Evolutionary conservation across 768 basidiomycete genomes (phyloP), one percentile per base, ranked within the genome.

Genomic region (Suillus discolor): DNA sequence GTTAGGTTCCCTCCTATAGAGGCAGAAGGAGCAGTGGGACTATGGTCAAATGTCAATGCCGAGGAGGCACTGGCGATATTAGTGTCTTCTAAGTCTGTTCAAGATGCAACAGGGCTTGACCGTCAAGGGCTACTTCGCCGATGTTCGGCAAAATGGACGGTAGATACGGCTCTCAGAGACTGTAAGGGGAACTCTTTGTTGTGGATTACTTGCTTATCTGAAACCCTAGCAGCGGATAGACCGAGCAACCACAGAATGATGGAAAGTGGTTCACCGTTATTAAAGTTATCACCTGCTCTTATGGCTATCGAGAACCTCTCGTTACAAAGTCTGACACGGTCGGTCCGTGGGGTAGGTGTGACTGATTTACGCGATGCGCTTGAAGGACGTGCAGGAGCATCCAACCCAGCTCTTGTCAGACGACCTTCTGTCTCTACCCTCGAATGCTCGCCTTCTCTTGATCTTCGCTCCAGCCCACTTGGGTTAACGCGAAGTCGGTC

Each of bases 261-360:
- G 63, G 91, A 94, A 69, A 87, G 87, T 16, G 79, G 90, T 47
- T 87, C 91, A 2, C 90, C 92, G 3, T 83, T 94, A 51, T 83
- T 93, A 62, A 92, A 88, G 73, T 87, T 95, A 41, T 91, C 93
- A 6, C 93, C 93, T 41, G 89, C 90, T 18, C 80, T 97, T 67
- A 97, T 96, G 93, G 89, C 92, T 69, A 92, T 93, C 62, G 92
- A 96, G 71, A 97, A 97, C 74, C 81, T 93, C 41, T 97, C 96
- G 7, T 81, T 94, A 64, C 92, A 93, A 73, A 94, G 93, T 72
- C 78, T 97, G 64, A 85, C 91, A 23, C 85, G 92, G 64, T 91
- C 92, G 4, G 86, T 87, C 3, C 85, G 90, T 65, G 90, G 90
- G 0, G 88, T 97, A 18, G 96, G 95, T 28, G 94, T 97, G 28